These are phyloP conservation scores for Phytophthora agathidicida DNA, from an alignment of 352 stramenopile genomes.

Conservation along the genomic window DNA sequence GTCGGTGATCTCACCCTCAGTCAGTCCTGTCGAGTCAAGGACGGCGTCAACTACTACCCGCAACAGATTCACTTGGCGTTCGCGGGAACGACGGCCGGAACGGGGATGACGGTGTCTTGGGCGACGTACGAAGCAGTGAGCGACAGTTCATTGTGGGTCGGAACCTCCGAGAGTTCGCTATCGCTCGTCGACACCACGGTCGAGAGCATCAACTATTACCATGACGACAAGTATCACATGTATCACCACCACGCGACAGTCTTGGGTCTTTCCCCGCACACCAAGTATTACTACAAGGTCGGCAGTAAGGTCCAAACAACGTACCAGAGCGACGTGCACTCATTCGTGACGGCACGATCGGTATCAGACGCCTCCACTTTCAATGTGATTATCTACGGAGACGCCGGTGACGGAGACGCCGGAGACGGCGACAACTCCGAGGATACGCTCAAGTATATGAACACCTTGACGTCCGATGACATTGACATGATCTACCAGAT, in stretches of 20 bases:
- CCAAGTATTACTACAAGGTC: conserved; percentile 47
- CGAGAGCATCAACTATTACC: conserved; percentile 44
- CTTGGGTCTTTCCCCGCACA: conserved; percentile 25
- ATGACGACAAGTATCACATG: conserved; percentile 44
- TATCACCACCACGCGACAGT: conserved; percentile 44
- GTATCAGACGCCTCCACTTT: conserved; percentile 40
- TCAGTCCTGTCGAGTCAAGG: conserved; percentile 48
- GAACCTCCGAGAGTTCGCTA: conserved; percentile 24
- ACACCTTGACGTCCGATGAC: conserved; percentile 27
- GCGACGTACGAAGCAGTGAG: conserved; percentile 41
- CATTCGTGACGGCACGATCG: conserved; percentile 37
- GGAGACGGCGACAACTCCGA: conserved; percentile 47
- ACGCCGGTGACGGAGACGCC: conserved; percentile 56
- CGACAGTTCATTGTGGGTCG: conserved; percentile 49
- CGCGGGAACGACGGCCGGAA: conserved; percentile 39
- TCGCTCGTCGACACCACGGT: conserved; percentile 11
- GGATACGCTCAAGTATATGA: conserved; percentile 43
- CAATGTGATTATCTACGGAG: conserved; percentile 56
- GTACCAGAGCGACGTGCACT: conserved; percentile 27
- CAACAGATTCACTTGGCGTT: conserved; percentile 68
- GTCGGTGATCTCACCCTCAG: conserved; percentile 36
- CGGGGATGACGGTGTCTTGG: conserved; percentile 60
- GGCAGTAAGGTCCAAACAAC: conserved; percentile 25
- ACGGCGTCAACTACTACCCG: conserved; percentile 50
- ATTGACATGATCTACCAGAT: conserved; percentile 75